Evolutionary conservation across 2,329 filamentous ascomycete genomes (phyloP).

Genomic region (Stagonosporopsis tanaceti): DNA sequence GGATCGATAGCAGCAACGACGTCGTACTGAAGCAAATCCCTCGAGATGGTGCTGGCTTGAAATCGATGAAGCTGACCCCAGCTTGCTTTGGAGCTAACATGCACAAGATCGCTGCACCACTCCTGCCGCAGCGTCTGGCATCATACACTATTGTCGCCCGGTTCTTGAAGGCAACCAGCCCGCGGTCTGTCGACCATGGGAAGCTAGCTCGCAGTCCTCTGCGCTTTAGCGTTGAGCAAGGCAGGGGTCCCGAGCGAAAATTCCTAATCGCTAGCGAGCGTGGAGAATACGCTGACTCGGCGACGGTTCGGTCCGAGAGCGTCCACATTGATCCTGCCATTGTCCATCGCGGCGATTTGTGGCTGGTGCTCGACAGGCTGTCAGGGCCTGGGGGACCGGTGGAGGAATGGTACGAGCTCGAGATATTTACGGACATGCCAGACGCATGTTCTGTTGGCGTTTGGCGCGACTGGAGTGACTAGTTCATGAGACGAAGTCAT

Average conservation of each 20-base stretch:
- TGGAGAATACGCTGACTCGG: slow-evolving; percentile 77
- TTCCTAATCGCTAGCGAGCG: slow-evolving; percentile 71
- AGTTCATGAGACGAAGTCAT: slow-evolving; percentile 21
- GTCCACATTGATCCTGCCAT: slow-evolving; percentile 76
- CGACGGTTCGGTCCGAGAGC: slow-evolving; percentile 72
- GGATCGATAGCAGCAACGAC: slow-evolving; percentile 70
- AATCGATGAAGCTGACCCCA: slow-evolving; percentile 67
- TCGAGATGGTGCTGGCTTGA: slow-evolving; percentile 76
- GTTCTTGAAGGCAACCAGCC: slow-evolving; percentile 48
- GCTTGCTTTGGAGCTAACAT: slow-evolving; percentile 60
- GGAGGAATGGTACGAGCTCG: slow-evolving; percentile 61
- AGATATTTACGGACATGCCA: slow-evolving; percentile 56
- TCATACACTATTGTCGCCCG: slow-evolving; percentile 66
- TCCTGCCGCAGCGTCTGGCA: slow-evolving; percentile 65
- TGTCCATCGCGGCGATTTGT: slow-evolving; percentile 66
- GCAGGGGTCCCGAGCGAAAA: slow-evolving; percentile 72
- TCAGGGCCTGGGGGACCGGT: slow-evolving; percentile 61
- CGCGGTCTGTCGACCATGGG: slow-evolving; percentile 37
- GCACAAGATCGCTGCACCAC: slow-evolving; percentile 62
- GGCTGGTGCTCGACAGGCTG: slow-evolving; percentile 83
- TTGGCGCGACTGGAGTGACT: slow-evolving; percentile 56
- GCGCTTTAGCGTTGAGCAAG: slow-evolving; percentile 75
- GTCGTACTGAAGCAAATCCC: slow-evolving; percentile 69
- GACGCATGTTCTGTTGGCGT: slow-evolving; percentile 55
- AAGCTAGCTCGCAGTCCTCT: slow-evolving; percentile 60